Conservation (phyloP, 1,284 basidiomycete genomes). For the Puccinia sorghi region DNA sequence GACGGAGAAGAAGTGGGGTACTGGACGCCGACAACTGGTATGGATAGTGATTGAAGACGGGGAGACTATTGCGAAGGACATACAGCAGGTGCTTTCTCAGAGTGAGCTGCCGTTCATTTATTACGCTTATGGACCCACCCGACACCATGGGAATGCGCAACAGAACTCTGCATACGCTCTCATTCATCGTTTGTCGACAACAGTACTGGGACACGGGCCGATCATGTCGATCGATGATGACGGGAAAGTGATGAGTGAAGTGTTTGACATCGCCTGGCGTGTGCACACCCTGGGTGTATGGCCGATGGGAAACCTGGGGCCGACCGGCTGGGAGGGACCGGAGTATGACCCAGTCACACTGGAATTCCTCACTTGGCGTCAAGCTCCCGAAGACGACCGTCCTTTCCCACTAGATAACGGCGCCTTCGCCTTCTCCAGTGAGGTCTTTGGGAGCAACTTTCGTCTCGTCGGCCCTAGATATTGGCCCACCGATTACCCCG, state of each 20-base stretch:
- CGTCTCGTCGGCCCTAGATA: conserved; percentile 33
- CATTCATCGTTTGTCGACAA: conserved; percentile 30
- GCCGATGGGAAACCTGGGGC: conserved; percentile 51
- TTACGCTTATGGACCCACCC: conserved; percentile 24
- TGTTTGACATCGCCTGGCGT: conserved; percentile 44
- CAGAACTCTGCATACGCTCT: conserved; percentile 45
- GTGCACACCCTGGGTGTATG: conserved; percentile 47
- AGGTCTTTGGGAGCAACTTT: conserved; percentile 34
- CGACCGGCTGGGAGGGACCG: conserved; percentile 50
- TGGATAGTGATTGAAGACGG: conserved; percentile 43
- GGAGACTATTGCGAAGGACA: conserved; percentile 7
- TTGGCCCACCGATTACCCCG: conserved; percentile 46
- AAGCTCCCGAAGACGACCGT: conserved; percentile 18
- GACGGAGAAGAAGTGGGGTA: conserved; percentile 25
- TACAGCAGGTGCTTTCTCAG: neutral
- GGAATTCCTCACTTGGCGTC: conserved; percentile 26
- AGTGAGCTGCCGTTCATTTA: conserved; percentile 28
- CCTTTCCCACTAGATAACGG: conserved; percentile 41
- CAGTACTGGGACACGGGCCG: conserved; percentile 30
- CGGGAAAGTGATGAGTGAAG: conserved; percentile 26
- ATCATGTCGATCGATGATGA: conserved; percentile 44
- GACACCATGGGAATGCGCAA: conserved; percentile 41
- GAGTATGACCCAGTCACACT: conserved; percentile 36
- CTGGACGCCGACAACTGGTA: conserved; percentile 11
- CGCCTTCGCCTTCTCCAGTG: conserved; percentile 31